Evolutionary conservation across 805 yeast species (phyloP).

Genomic region (Candida namnaoensis): DNA sequence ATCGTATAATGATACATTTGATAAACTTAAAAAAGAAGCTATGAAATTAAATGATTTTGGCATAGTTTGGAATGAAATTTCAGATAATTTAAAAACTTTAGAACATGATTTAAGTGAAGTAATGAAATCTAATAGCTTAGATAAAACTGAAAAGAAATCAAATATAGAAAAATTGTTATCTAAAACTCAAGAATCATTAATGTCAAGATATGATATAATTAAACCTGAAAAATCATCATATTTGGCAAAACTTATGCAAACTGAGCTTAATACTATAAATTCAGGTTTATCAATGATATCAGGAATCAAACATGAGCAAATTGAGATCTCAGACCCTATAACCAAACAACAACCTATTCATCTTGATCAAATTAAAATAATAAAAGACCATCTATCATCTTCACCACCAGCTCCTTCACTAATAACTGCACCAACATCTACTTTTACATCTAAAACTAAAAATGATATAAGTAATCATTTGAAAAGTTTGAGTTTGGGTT

Average conservation of each 20-base stretch:
- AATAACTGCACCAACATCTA: background rate
- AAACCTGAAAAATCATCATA: conserved; percentile 4
- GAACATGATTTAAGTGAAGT: conserved; percentile 13
- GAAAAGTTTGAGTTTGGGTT: background rate
- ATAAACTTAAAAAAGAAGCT: conserved; percentile 4
- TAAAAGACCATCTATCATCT: background rate
- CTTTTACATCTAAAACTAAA: background rate
- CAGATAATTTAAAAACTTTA: conserved; percentile 9
- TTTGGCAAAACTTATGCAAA: conserved; percentile 6
- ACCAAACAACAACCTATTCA: background rate
- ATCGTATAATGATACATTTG: conserved; percentile 8
- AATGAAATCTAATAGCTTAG: conserved; percentile 2
- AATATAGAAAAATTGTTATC: conserved; percentile 2
- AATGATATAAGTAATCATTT: background rate
- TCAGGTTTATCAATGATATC: conserved; percentile 9
- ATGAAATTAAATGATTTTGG: conserved; percentile 8
- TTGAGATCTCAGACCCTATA: background rate
- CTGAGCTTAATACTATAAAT: conserved; percentile 10
- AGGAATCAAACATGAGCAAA: conserved; percentile 1
- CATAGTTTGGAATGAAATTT: conserved; percentile 12
- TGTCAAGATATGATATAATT: conserved; percentile 4
- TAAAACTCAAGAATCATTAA: conserved; percentile 3
- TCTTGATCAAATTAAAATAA: no score
- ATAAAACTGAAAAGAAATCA: conserved; percentile 1
- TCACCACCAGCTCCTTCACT: background rate